These are phyloP conservation scores for Oryza officinalis DNA, from an alignment of 176 grass and related monocot species.

Conservation along the genomic window DNA sequence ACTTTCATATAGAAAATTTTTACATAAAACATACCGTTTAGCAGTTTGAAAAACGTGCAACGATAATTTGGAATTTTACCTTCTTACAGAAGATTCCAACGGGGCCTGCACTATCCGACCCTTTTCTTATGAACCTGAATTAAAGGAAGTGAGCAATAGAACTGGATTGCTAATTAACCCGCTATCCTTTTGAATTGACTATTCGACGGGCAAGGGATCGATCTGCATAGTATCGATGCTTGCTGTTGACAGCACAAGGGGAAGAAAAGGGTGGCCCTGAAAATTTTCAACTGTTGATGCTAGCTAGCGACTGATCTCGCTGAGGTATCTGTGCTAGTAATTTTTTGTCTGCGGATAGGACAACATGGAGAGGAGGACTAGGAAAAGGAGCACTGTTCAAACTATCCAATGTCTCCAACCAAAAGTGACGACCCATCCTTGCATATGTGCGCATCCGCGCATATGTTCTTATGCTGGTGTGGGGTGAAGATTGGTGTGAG, in stretches of 20 bases:
- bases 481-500: neutral
- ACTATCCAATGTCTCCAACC: neutral
- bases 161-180: neutral
- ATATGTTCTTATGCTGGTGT: constrained; percentile 24
- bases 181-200: neutral
- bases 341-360: constrained; percentile 7
- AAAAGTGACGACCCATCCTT: neutral
- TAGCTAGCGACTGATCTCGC: neutral
- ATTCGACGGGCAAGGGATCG: neutral
- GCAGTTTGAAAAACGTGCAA: too few relatives aligned
- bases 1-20: too few relatives aligned
- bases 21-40: too few relatives aligned
- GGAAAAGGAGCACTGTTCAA: neutral
- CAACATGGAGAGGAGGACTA: neutral
- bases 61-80: too few relatives aligned
- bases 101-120: neutral
- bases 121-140: neutral
- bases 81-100: too few relatives aligned
- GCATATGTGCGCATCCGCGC: neutral
- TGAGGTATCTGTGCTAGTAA: constrained; percentile 6
- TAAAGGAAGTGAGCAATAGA: neutral
- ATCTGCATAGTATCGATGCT: neutral
- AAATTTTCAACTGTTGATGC: neutral
- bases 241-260: neutral
- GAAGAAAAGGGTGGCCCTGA: neutral